Base-by-base conservation (phyloP, 768 basidiomycete genomes). In the Punctularia strigosozonata region DNA sequence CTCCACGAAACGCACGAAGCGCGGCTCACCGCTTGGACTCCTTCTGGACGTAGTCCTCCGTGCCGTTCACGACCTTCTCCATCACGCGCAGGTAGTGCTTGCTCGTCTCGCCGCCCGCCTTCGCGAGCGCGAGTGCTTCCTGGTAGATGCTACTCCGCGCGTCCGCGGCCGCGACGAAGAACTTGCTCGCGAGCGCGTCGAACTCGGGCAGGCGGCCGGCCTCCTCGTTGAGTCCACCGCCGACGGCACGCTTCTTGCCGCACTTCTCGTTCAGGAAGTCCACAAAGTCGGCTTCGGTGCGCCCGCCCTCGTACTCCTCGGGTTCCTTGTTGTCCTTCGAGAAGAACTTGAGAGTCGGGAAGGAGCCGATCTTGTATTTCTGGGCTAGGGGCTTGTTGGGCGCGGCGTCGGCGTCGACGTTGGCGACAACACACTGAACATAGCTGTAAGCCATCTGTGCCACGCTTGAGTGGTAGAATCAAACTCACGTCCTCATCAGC, bases 331-430 rank as follows among this genome's bases (percentile, higher is more conserved):
- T 66, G 46, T 68, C 75, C 47, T 79, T 80, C 46, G 85, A 70
- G 77, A 90, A 95, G 69, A 92, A 92, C 59, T 89, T 92, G 67
- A 99, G 76, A 15, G 92, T 98, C 0, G 95, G 95, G 76, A 77
- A 99, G 43, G 80, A 75, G 15, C 58, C 51, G 41, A 99, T 73
- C 4, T 67, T 83, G 51, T 91, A 91, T 54, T 75, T 73, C 25
- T 55, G 45, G 6, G 80, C 77, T 38, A 95, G 59, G 17, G 69
- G 72, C 48, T 71, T 70, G 68, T 95, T 94, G 56, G 67, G 67
- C 44, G 77, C 68, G 26, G 84, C 83, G 56, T 98, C 90, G 17
- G 83, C 90, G 59, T 98, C 80, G 43, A 97, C 61, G 58, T 94
- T 89, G 21, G 89, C 91, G 40, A 99, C 75, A 40, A 94, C 60